phyloP scores from a whole-genome alignment of 352 stramenopile genomes.

The Phytophthora hybrid region DNA sequence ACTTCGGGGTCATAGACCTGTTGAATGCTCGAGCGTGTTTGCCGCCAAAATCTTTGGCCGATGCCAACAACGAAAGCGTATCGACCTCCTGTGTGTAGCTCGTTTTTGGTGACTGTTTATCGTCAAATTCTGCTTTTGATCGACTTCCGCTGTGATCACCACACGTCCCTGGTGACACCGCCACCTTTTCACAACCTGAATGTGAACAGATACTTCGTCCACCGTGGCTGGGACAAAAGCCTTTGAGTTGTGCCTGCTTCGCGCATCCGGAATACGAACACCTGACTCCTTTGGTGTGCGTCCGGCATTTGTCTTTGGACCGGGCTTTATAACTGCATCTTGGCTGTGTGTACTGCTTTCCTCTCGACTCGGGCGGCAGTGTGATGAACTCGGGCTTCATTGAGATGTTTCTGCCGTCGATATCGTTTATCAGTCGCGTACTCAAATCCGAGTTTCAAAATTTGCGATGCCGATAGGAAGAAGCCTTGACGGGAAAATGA shows the following conservation, averaged over 20 bases:
- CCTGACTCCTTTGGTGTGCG: conserved; percentile 17
- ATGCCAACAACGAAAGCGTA: neutral
- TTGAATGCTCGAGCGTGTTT: too few species aligned
- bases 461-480: too few species aligned
- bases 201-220: conserved; percentile 23
- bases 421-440: too few species aligned
- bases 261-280: conserved; percentile 18
- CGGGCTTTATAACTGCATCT: conserved; percentile 25
- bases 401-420: neutral
- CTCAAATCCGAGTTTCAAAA: neutral
- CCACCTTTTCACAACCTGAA: conserved; percentile 23
- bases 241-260: conserved; percentile 30
- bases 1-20: neutral
- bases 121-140: neutral
- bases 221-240: conserved; percentile 25
- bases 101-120: neutral
- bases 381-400: neutral
- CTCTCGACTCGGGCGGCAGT: conserved; percentile 1
- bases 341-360: conserved; percentile 4
- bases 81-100: neutral
- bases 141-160: conserved; percentile 18
- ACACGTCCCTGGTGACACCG: conserved; percentile 25
- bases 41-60: neutral
- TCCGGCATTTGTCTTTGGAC: conserved; percentile 26
- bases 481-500: too few species aligned